phyloP scores from a whole-genome alignment of 73 alveolate species.

The Paramecium primaurelia region DNA sequence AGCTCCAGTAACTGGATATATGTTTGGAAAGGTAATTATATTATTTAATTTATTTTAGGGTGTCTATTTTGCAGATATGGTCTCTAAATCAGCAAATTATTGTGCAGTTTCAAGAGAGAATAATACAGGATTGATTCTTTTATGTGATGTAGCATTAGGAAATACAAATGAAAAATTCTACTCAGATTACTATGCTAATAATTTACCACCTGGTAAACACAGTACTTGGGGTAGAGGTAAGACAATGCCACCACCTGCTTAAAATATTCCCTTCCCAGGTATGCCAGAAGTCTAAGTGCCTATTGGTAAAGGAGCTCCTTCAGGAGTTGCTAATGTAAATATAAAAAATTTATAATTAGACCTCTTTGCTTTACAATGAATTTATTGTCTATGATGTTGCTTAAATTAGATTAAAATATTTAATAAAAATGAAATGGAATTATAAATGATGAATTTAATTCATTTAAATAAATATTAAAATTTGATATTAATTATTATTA shows the following conservation, averaged over 20 bases:
- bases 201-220: conserved; percentile 71
- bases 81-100: conserved; percentile 88
- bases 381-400: conserved; percentile 88
- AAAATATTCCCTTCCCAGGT: conserved; percentile 68
- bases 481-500: background rate
- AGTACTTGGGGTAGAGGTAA: conserved; percentile 86
- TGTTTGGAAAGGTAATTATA: conserved; percentile 81
- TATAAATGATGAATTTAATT: conserved; percentile 28
- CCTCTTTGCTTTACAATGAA: conserved; percentile 85
- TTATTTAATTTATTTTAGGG: conserved; percentile 70
- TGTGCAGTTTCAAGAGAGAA: conserved; percentile 78
- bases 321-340: conserved; percentile 56
- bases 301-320: conserved; percentile 68
- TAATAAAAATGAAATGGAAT: conserved; percentile 41
- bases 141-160: conserved; percentile 98
- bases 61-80: conserved; percentile 97
- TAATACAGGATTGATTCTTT: conserved; percentile 84
- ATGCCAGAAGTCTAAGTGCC: conserved; percentile 78
- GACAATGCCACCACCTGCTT: conserved; percentile 76
- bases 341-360: conserved; percentile 12
- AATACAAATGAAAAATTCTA: conserved; percentile 75
- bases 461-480: background rate
- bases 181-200: conserved; percentile 88
- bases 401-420: conserved; percentile 49
- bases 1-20: conserved; percentile 94